Base-by-base conservation (phyloP, 495 filamentous ascomycete genomes). In the Diplogelasinospora grovesii region DNA sequence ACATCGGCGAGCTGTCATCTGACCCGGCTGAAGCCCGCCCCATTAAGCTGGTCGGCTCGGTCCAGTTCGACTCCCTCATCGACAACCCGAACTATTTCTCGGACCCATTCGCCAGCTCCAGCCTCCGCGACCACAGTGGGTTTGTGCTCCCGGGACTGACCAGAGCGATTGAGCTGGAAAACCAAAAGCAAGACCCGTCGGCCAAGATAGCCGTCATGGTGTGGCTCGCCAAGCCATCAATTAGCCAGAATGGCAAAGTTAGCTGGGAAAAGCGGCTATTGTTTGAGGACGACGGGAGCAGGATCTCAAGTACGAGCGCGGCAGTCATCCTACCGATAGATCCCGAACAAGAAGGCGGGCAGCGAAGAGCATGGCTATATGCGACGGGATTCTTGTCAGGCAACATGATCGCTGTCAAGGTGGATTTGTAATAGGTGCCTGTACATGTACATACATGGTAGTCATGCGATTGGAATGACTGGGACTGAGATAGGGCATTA, bases 51-150 rank as follows among this genome's bases (percentile, higher is more conserved):
- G 39, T 54, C 4, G 69, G 74, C 3, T 49, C 56, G 2, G 36
- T 77, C 24, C 39, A 53, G 3, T 39, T 78, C 2, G 63, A 68
- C 18, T 61, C 56, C 15, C 43, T 70, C 13, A 62, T 75, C 23
- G 77, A 83, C 53, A 83, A 81, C 41, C 77, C 75, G 0, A 68
- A 53, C 37, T 82, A 73, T 49, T 83, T 69, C 32, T 31, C 48
- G 1, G 65, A 70, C 30, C 64, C 65, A 41, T 78, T 77, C 48
- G 67, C 70, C 9, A 71, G 68, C 10, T 60, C 60, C 5, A 67
- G 70, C 2, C 45, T 64, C 24, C 70, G 78, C 44, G 75, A 60
- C 21, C 45, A 67, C 5, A 80, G 76, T 36, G 77, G 79, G 0
- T 75, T 74, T 26, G 50, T 82, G 1, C 45, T 74, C 1, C 65